Evolutionary conservation across 1,139 yeast genomes (phyloP).

Genomic region (Magnusiomyces ingens): DNA sequence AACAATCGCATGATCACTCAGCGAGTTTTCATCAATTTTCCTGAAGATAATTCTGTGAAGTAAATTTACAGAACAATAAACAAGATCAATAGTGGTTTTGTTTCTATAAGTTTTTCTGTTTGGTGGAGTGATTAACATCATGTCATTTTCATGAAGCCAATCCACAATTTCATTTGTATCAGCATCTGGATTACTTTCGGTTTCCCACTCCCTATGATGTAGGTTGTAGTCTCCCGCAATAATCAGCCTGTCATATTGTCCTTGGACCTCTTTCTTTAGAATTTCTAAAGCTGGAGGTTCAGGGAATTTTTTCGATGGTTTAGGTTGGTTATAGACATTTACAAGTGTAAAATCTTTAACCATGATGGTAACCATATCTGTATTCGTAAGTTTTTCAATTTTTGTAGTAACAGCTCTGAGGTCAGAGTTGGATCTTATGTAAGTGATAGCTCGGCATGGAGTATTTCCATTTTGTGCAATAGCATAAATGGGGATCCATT

Average conservation of each 20-base stretch:
- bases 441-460: not conserved
- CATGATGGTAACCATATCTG: not conserved
- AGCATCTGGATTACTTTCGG: not conserved
- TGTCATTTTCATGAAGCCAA: not conserved
- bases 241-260: not conserved
- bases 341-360: not conserved
- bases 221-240: not conserved
- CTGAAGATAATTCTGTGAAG: not conserved
- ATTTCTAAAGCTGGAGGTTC: not conserved
- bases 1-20: not conserved
- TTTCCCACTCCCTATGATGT: not conserved
- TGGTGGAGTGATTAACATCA: not conserved
- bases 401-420: not conserved
- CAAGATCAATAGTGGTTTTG: not conserved
- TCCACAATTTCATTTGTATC: not conserved
- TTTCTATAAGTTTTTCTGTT: not conserved
- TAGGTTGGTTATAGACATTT: not conserved
- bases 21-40: not conserved
- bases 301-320: not conserved
- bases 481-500: not conserved
- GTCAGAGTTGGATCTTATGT: not conserved
- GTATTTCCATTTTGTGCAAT: not conserved
- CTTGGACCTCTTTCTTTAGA: not conserved
- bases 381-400: not conserved
- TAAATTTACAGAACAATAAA: not conserved